A percentile compares a stretch with the other conserved stretches of the same genome.
phyloP scores from a whole-genome alignment of 73 alveolate genomes.

The Paramecium sonneborni region DNA sequence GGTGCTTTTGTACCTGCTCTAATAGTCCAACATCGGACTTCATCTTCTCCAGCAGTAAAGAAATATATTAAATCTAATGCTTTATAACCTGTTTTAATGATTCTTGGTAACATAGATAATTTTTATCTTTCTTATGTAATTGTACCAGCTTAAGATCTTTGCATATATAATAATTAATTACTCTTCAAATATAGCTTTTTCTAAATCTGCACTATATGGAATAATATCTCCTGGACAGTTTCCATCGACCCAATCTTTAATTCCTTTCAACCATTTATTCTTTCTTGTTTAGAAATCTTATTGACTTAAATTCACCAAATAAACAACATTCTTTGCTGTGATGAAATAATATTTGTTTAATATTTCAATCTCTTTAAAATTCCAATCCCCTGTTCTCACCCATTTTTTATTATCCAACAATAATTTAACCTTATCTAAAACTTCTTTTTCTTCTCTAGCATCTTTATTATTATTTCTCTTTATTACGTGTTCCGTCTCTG shows the following conservation, averaged over 20 bases:
- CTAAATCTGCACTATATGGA: conserved; percentile 94
- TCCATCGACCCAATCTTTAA: conserved; percentile 89
- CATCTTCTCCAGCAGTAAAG: conserved; percentile 99
- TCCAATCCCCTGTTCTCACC: conserved; percentile 87
- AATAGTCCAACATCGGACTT: conserved; percentile 99
- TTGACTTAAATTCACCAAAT: conserved; percentile 89
- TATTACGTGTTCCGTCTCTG: conserved; percentile 88
- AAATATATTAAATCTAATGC: conserved; percentile 94
- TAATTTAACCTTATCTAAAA: conserved; percentile 78
- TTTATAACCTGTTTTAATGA: conserved; percentile 93
- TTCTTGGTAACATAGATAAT: conserved; percentile 85
- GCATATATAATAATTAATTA: neutral
- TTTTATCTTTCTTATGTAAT: conserved; percentile 79
- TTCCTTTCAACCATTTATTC: conserved; percentile 93
- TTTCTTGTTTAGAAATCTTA: conserved; percentile 89
- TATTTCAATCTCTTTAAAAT: conserved; percentile 91
- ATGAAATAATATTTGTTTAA: conserved; percentile 89
- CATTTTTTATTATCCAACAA: conserved; percentile 77
- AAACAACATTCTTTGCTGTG: conserved; percentile 98
- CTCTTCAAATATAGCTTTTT: conserved; percentile 79
- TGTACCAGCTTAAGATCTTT: neutral
- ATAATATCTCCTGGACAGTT: conserved; percentile 97
- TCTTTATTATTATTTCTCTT: conserved; percentile 90
- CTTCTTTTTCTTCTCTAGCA: conserved; percentile 86
- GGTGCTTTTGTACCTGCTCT: conserved; percentile 97